Conservation (phyloP, 768 basidiomycete species). For the Lactarius tabidus region DNA sequence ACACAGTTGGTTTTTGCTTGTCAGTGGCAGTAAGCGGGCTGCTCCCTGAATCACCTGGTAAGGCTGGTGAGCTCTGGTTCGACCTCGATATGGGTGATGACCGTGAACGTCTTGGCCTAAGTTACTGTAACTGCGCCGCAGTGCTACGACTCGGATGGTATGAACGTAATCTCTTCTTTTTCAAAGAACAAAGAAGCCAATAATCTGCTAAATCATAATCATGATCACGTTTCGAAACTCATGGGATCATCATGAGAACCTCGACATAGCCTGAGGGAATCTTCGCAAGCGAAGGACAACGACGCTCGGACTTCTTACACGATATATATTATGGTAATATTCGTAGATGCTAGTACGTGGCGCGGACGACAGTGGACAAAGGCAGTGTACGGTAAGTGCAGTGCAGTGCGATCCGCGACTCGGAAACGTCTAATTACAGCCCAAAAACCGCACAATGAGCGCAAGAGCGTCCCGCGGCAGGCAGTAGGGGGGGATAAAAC, state of each 20-base stretch:
- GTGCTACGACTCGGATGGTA: no score
- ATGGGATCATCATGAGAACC: no score
- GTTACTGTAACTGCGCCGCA: background rate
- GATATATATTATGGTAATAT: slow-evolving; percentile 8
- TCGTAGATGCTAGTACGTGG: background rate
- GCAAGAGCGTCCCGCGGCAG: background rate
- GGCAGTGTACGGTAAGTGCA: background rate
- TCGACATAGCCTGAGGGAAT: background rate
- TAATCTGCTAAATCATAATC: no score
- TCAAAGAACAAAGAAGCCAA: no score
- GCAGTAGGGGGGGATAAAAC: background rate
- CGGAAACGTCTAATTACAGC: background rate
- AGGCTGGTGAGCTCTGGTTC: no score
- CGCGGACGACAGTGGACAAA: background rate
- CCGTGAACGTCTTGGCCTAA: background rate
- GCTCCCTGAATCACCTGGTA: no score
- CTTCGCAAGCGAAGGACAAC: background rate
- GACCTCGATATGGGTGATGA: no score
- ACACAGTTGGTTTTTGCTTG: no score
- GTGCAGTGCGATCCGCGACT: background rate
- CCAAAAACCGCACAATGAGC: slow-evolving; percentile 1
- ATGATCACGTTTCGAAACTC: background rate
- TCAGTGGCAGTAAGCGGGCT: no score
- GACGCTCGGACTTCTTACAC: background rate
- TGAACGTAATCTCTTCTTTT: no score